These are phyloP conservation scores for Tricholoma bakamatsutake DNA, from an alignment of 768 basidiomycete genomes.

Conservation along the genomic window DNA sequence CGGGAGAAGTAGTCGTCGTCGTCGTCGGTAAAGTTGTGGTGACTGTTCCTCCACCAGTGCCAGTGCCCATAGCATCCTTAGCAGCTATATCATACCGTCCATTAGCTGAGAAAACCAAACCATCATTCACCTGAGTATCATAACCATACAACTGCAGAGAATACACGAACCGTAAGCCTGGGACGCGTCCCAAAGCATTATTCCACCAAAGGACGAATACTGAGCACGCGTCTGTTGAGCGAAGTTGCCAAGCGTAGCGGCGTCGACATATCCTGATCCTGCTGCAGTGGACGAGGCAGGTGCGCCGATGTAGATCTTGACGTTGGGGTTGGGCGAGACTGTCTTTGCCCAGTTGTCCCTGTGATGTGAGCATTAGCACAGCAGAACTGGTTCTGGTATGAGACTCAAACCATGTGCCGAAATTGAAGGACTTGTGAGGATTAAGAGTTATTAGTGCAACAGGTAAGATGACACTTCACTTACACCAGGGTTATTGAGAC, in stretches of 20 bases:
- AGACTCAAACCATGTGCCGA: constrained; percentile 33
- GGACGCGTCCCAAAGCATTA: constrained; percentile 38
- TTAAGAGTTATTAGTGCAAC: neutral
- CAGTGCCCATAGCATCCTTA: constrained; percentile 33
- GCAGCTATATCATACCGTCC: constrained; percentile 29
- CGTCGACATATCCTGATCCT: constrained; percentile 47
- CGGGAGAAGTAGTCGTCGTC: constrained; percentile 3
- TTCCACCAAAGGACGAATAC: constrained; percentile 51
- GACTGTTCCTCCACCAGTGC: constrained; percentile 5
- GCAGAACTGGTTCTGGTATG: too few species aligned
- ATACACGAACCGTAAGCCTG: constrained; percentile 29
- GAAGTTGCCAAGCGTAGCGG: constrained; percentile 34
- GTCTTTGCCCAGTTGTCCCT: constrained; percentile 56
- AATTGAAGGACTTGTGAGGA: constrained; percentile 37
- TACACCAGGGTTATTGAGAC: constrained; percentile 35
- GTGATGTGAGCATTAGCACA: neutral
- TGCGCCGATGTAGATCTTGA: constrained; percentile 53
- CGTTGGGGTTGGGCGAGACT: constrained; percentile 42
- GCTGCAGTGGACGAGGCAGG: constrained; percentile 47
- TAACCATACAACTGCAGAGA: neutral
- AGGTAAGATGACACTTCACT: constrained; percentile 5
- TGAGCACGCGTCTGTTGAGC: constrained; percentile 33
- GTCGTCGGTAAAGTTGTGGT: constrained; percentile 17
- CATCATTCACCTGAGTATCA: neutral
- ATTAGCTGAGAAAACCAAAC: constrained; percentile 22